Percentiles rank a stretch among this genome's conserved stretches.
phyloP scores from a whole-genome alignment of 164 flowering plant genomes.

The Nymphaea colorata region DNA sequence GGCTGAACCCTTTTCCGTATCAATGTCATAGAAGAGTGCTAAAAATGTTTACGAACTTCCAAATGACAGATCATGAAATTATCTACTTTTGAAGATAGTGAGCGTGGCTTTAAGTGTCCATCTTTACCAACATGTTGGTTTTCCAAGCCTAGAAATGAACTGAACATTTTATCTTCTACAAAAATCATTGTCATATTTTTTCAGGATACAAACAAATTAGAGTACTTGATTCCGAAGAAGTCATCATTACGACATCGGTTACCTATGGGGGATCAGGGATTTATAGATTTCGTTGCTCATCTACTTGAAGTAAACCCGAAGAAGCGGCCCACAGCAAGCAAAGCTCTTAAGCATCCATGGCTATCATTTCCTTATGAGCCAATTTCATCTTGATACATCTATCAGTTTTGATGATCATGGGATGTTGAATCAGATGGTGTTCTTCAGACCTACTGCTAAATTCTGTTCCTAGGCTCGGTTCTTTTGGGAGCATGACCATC shows the following conservation, averaged over 20 bases:
- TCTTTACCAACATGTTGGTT: no score
- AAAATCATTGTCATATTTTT: background rate
- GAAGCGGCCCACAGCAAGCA: conserved; percentile 85
- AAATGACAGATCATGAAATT: no score
- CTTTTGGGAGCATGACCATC: background rate
- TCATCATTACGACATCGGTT: conserved; percentile 81
- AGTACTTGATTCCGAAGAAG: conserved; percentile 89
- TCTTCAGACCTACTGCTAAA: background rate
- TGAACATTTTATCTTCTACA: no score
- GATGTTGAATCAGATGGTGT: background rate
- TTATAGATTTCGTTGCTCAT: conserved; percentile 79
- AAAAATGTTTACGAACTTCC: no score
- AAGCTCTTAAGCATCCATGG: conserved; percentile 96
- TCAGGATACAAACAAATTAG: conserved; percentile 85
- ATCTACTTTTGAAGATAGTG: no score
- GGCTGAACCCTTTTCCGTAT: no score
- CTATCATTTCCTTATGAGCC: conserved; percentile 92
- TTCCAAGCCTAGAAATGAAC: no score
- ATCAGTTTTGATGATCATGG: background rate
- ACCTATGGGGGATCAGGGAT: conserved; percentile 97
- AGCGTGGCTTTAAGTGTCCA: no score
- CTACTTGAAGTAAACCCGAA: conserved; percentile 83
- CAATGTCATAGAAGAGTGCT: no score
- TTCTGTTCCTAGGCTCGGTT: background rate
- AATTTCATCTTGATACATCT: conserved; percentile 54